Base-by-base conservation (phyloP, 2,329 filamentous ascomycete species). In the Fusarium sp. region DNA sequence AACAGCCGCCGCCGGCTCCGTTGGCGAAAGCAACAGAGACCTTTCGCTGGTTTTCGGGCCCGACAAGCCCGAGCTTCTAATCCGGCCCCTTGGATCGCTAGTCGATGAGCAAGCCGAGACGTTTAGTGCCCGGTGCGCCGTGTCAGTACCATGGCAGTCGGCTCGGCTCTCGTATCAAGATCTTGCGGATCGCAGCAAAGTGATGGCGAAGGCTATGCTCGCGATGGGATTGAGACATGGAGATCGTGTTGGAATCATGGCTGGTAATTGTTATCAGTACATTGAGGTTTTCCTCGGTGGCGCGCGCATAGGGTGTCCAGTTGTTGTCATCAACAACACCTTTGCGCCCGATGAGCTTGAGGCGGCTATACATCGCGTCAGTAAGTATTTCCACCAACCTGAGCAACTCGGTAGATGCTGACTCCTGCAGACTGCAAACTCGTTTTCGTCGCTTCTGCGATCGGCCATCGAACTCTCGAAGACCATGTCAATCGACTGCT, bases 311-410 rank as follows among this genome's bases (percentile, higher is more conserved):
- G 71, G 56, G 43, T 71, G 68, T 50, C 69, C 71, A 1, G 63
- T 74, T 31, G 73, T 74, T 20, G 71, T 75, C 5, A 74, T 74
- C 56, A 75, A 67, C 50, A 75, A 67, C 22, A 75, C 71, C 3
- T 75, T 65, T 20, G 56, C 72, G 0, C 66, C 72, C 0, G 33
- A 43, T 20, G 72, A 74, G 13, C 39, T 74, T 0, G 27, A 68
- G 6, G 62, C 60, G 6, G 72, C 67, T 2, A 24, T 74, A 1
- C 14, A 39, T 4, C 63, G 43, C 18, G 66, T 52, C 22, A 37
- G 72, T 72, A 43, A 64, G 72, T 56, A 4, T 16, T 27, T 18
- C 6, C 27, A 24, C 6, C 43, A 56, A 1, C 16, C 9, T 3
- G 13, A n/a, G 6, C 11, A 9, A 24, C 4, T n/a, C 0, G 1